These are phyloP conservation scores for Lepidium sativum DNA, from an alignment of 345 rosid species.

Conservation along the genomic window DNA sequence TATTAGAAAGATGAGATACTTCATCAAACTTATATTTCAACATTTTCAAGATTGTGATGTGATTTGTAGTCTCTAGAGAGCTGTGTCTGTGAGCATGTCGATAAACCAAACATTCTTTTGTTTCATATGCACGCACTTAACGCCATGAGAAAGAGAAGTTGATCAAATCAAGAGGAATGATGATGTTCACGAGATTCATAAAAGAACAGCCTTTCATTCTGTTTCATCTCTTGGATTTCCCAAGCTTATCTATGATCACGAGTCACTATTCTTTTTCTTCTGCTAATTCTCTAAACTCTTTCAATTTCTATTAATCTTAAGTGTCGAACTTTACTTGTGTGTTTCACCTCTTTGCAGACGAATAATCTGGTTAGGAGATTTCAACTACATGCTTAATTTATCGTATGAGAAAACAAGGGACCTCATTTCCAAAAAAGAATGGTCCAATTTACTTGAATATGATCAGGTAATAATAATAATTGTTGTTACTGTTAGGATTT, in stretches of 20 bases:
- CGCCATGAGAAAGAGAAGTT: constrained; percentile 87
- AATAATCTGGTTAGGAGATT: constrained; percentile 89
- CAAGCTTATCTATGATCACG: constrained; percentile 62
- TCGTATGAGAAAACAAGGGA: too few relatives aligned
- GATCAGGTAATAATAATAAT: constrained; percentile 59
- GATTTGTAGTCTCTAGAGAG: too few relatives aligned
- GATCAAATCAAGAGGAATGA: constrained; percentile 82
- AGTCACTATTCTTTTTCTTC: constrained; percentile 40
- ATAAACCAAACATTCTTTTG: too few relatives aligned
- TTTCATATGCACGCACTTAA: constrained; percentile 74
- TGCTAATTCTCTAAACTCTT: neutral
- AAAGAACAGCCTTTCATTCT: constrained; percentile 66
- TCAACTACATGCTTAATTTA: constrained; percentile 78
- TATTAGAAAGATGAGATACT: constrained; percentile 11
- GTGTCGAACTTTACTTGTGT: neutral
- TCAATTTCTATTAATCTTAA: neutral
- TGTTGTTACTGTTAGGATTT: neutral
- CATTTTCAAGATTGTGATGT: too few relatives aligned
- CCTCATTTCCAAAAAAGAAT: too few relatives aligned
- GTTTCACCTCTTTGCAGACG: constrained; percentile 41
- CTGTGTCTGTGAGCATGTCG: too few relatives aligned
- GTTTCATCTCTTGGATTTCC: constrained; percentile 56
- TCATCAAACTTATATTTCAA: too few relatives aligned
- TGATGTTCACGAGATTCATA: constrained; percentile 78
- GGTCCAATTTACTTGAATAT: constrained; percentile 55